phyloP scores from a whole-genome alignment of 2,329 filamentous ascomycete species.

The Pezicula carpinea region DNA sequence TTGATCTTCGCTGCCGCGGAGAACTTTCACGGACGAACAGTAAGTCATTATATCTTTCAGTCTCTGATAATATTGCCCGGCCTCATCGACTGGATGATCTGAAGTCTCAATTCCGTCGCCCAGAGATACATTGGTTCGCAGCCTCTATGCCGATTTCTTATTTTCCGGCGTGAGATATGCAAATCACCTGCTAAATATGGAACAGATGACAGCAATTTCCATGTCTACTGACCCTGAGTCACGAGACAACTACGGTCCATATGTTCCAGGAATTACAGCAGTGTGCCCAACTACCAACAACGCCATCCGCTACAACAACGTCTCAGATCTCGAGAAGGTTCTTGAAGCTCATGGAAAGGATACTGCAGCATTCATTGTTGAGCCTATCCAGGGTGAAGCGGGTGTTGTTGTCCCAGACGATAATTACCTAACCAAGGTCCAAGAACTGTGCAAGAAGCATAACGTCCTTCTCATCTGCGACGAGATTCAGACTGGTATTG shows the following conservation, averaged over 20 bases:
- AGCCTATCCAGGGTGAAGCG: constrained; percentile 96
- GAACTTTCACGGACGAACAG: constrained; percentile 95
- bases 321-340: constrained; percentile 72
- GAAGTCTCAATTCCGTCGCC: no score
- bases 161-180: not conserved
- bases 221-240: constrained; percentile 95
- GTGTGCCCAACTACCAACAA: constrained; percentile 69
- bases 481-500: constrained; percentile 98
- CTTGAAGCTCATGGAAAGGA: constrained; percentile 78
- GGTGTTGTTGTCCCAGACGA: constrained; percentile 94
- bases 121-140: no score
- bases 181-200: constrained; percentile 4
- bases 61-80: no score
- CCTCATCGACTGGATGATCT: no score
- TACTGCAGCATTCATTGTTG: constrained; percentile 88
- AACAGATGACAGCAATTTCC: constrained; percentile 79
- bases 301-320: constrained; percentile 80
- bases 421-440: constrained; percentile 75
- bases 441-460: constrained; percentile 87
- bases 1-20: constrained; percentile 79
- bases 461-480: constrained; percentile 96
- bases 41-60: constrained; percentile 40
- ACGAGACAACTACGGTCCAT: constrained; percentile 90
- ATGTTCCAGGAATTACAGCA: constrained; percentile 83
- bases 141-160: no score